A percentile compares a stretch with the other conserved stretches of the same genome.
These are phyloP conservation scores for Aspergillus incahuasiensis DNA, from an alignment of 495 filamentous ascomycete genomes.

Conservation along the genomic window DNA sequence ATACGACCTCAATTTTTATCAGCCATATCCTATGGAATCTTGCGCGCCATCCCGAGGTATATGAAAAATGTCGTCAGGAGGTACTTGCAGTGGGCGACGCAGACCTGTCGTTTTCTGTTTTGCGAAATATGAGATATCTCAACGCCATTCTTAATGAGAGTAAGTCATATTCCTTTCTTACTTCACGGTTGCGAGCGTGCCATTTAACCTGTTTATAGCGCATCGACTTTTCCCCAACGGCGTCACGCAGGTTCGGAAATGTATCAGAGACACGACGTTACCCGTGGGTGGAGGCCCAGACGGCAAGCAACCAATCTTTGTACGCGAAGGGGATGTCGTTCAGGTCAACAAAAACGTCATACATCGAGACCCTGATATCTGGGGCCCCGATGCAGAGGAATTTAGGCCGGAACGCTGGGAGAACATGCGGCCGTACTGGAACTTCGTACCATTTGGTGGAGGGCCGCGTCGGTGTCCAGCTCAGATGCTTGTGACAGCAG, in stretches of 20 bases:
- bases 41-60: constrained; percentile 4
- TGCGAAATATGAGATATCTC: background rate
- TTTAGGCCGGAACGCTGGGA: constrained; percentile 31
- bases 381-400: constrained; percentile 36
- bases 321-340: constrained; percentile 13
- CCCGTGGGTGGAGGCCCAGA: constrained; percentile 51
- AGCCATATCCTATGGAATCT: constrained; percentile 8
- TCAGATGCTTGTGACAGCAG: constrained; percentile 53
- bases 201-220: background rate
- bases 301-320: constrained; percentile 37
- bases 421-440: constrained; percentile 42
- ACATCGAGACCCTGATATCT: constrained; percentile 15
- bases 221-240: background rate
- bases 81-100: background rate
- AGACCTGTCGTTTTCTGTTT: background rate
- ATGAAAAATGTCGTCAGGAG: background rate
- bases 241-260: background rate
- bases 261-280: constrained; percentile 40
- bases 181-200: background rate
- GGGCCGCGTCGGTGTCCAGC: constrained; percentile 56
- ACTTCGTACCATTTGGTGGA: constrained; percentile 60
- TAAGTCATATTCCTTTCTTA: background rate
- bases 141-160: background rate
- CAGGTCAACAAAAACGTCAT: constrained; percentile 16
- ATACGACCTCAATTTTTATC: constrained; percentile 13